phyloP scores from a whole-genome alignment of 1,284 basidiomycete species.

The Leccinum subfulvum region DNA sequence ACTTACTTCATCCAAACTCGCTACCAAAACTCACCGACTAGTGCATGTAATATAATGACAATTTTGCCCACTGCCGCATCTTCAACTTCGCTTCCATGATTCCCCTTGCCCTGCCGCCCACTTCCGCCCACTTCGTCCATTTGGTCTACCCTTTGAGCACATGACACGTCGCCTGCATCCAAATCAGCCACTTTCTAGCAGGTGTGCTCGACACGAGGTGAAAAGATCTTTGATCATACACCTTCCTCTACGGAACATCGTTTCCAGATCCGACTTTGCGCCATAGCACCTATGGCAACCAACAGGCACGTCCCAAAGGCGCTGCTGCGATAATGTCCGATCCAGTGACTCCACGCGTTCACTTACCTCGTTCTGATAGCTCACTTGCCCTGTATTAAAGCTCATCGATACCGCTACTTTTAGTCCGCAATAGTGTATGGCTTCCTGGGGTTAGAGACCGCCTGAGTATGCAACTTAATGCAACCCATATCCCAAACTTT shows the following conservation, averaged over 20 bases:
- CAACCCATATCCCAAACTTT: conserved; percentile 18
- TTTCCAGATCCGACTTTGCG: conserved; percentile 28
- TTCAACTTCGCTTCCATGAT: conserved; percentile 27
- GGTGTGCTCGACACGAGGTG: conserved; percentile 34
- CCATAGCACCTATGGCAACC: conserved; percentile 26
- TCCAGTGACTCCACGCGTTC: conserved; percentile 22
- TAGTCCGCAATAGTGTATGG: conserved; percentile 14
- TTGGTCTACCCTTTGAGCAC: conserved; percentile 25
- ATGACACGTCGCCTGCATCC: conserved; percentile 27
- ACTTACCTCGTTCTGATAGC: conserved; percentile 21
- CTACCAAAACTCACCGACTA: conserved; percentile 10
- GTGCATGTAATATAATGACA: conserved; percentile 12
- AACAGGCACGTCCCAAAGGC: conserved; percentile 27
- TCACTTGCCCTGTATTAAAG: conserved; percentile 15
- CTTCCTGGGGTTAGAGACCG: conserved; percentile 13
- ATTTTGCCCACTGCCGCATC: conserved; percentile 15
- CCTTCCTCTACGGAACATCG: conserved; percentile 20
- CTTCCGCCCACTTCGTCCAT: conserved; percentile 25
- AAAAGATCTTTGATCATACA: conserved; percentile 30
- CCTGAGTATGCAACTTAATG: conserved; percentile 8
- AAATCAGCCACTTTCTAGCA: conserved; percentile 22
- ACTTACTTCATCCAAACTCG: conserved; percentile 11
- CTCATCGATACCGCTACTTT: conserved; percentile 28
- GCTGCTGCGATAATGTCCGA: conserved; percentile 35
- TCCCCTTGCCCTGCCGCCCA: conserved; percentile 23